These are phyloP conservation scores for Westerdykella ornata DNA, from an alignment of 2,329 filamentous ascomycete genomes.

Conservation along the genomic window DNA sequence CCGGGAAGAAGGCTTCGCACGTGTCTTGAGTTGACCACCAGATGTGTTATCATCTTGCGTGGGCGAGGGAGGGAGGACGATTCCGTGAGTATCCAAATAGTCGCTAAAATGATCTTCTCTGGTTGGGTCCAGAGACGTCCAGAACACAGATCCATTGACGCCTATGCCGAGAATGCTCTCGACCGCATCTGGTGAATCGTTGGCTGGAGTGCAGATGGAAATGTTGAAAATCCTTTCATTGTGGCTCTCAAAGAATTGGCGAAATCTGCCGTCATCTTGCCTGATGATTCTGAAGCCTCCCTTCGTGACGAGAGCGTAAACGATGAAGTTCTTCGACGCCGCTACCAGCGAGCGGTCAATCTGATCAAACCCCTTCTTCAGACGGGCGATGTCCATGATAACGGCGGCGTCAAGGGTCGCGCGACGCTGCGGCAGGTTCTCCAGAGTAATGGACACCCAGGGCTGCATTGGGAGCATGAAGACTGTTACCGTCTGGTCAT, in stretches of 20 bases:
- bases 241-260: constrained; percentile 84
- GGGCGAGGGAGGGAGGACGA: constrained; percentile 80
- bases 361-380: constrained; percentile 98
- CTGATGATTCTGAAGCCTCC: constrained; percentile 88
- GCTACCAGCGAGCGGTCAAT: constrained; percentile 89
- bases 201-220: constrained; percentile 63
- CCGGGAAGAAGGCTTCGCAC: constrained; percentile 79
- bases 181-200: constrained; percentile 37
- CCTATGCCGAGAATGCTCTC: constrained; percentile 89
- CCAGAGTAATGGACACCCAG: constrained; percentile 81
- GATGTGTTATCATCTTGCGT: constrained; percentile 84
- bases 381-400: constrained; percentile 83
- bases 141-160: constrained; percentile 94
- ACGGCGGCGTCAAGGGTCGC: constrained; percentile 67
- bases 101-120: constrained; percentile 60
- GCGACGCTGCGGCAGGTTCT: constrained; percentile 48
- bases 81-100: constrained; percentile 75
- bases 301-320: constrained; percentile 88
- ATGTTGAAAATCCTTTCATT: constrained; percentile 95
- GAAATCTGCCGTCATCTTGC: constrained; percentile 86
- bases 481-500: constrained; percentile 64
- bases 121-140: constrained; percentile 59
- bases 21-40: constrained; percentile 89
- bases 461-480: constrained; percentile 96
- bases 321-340: constrained; percentile 84